phyloP scores from a whole-genome alignment of 371 early-diverging fungal genomes.

The Actinomortierella wolfii region DNA sequence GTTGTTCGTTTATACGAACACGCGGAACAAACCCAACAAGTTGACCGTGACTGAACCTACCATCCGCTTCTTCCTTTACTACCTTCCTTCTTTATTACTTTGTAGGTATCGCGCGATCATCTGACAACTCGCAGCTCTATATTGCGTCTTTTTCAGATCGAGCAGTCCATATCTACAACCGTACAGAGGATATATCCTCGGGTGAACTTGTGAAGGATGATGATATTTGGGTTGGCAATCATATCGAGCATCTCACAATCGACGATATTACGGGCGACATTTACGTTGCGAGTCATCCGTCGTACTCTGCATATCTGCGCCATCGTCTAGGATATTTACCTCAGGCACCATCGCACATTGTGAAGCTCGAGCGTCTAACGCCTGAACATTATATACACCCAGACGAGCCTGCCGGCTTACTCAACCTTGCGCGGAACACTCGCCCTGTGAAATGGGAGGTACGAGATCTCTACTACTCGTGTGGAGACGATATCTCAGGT shows the following conservation, averaged over 20 bases:
- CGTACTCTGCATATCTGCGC: conserved; percentile 40
- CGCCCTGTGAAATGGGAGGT: conserved; percentile 36
- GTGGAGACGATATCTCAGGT: conserved; percentile 45
- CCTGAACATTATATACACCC: conserved; percentile 38
- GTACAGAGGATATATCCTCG: conserved; percentile 16
- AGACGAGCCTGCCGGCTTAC: conserved; percentile 9
- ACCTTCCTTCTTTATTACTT: too few relatives aligned
- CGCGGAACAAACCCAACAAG: too few relatives aligned
- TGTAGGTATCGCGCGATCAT: conserved; percentile 37
- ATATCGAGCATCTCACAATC: conserved; percentile 35
- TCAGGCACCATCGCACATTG: conserved; percentile 39
- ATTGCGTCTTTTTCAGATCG: conserved; percentile 32
- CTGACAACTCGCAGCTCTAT: conserved; percentile 29
- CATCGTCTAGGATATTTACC: conserved; percentile 37
- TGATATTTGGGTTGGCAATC: conserved; percentile 36
- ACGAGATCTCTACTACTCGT: conserved; percentile 38
- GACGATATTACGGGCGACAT: conserved; percentile 39
- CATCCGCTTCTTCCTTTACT: too few relatives aligned
- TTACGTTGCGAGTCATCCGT: conserved; percentile 43
- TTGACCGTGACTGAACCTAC: too few relatives aligned
- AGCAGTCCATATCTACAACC: conserved; percentile 33
- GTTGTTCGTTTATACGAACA: background rate
- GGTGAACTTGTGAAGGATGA: conserved; percentile 25
- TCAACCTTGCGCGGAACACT: too few relatives aligned
- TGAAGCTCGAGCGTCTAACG: conserved; percentile 35